These are phyloP conservation scores for Ceratocystis cacaofunesta DNA, from an alignment of 2,329 filamentous ascomycete species.

Conservation along the genomic window DNA sequence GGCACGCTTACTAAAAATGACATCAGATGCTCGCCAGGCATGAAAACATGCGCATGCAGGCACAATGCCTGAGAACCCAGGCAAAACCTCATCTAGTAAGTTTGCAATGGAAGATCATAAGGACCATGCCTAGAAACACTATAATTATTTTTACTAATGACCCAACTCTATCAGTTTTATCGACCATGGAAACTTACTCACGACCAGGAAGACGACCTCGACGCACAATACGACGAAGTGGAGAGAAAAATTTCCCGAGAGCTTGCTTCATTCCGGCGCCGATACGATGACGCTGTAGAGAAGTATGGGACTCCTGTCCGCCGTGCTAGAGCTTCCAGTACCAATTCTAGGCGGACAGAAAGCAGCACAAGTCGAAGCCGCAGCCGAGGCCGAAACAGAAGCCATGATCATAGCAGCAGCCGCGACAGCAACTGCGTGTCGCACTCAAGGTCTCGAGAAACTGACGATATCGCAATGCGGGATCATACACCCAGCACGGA, in stretches of 20 bases:
- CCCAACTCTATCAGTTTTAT: constrained; percentile 49
- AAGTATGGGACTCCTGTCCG: constrained; percentile 20
- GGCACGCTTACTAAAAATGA: constrained; percentile 19
- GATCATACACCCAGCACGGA: neutral
- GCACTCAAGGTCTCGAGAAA: neutral
- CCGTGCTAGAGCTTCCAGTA: neutral
- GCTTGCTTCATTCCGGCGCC: constrained; percentile 43
- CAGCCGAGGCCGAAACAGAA: neutral
- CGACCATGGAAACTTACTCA: constrained; percentile 62
- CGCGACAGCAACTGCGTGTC: neutral
- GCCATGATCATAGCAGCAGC: neutral
- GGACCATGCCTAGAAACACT: neutral
- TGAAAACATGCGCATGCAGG: constrained; percentile 52
- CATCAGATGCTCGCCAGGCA: constrained; percentile 60
- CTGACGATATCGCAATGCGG: neutral
- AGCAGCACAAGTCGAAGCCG: constrained; percentile 15
- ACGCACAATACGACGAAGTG: constrained; percentile 51
- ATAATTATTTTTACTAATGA: neutral
- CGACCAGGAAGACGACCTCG: constrained; percentile 55
- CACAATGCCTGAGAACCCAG: constrained; percentile 58
- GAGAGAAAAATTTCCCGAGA: constrained; percentile 52
- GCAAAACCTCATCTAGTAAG: constrained; percentile 56
- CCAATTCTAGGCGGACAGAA: neutral
- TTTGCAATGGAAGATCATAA: neutral
- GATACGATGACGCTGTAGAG: constrained; percentile 28